Percentiles rank a stretch among this genome's conserved stretches.
Conservation (phyloP, 352 stramenopile genomes). For the Phytophthora hibernalis region DNA sequence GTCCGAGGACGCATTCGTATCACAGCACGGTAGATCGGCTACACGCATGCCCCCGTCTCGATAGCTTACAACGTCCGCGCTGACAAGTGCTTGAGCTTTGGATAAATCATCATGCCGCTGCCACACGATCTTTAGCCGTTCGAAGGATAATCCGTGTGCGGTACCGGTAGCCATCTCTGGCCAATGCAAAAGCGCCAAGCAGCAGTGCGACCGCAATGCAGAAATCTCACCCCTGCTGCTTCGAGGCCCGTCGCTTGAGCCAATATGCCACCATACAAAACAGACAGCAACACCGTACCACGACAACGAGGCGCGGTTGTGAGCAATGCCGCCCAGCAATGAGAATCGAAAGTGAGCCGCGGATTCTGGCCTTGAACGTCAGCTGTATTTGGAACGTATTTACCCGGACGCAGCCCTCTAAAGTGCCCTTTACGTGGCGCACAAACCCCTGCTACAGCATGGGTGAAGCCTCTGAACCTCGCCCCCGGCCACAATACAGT, state of each 20-base stretch:
- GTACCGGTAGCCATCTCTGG: neutral
- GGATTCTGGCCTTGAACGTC: neutral
- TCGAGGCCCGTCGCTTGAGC: neutral
- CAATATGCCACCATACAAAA: neutral
- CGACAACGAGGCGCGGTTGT: neutral
- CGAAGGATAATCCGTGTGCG: neutral
- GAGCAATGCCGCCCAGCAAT: neutral
- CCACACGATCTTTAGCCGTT: neutral
- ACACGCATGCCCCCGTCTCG: neutral
- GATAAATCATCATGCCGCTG: neutral
- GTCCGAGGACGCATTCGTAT: neutral
- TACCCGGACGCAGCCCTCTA: neutral
- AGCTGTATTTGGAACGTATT: neutral
- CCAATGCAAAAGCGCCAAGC: neutral
- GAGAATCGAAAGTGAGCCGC: conserved; percentile 15
- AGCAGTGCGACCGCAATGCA: neutral
- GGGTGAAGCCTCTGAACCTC: neutral
- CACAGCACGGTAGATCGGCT: neutral
- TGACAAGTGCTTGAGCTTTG: neutral
- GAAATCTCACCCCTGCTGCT: neutral
- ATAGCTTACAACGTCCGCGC: no score
- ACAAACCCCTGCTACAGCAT: conserved; percentile 2
- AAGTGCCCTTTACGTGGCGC: neutral
- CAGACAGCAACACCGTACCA: neutral
- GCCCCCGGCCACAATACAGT: conserved; percentile 4